Conservation (phyloP, 2,329 filamentous ascomycete genomes). For the Penicillium sp. region DNA sequence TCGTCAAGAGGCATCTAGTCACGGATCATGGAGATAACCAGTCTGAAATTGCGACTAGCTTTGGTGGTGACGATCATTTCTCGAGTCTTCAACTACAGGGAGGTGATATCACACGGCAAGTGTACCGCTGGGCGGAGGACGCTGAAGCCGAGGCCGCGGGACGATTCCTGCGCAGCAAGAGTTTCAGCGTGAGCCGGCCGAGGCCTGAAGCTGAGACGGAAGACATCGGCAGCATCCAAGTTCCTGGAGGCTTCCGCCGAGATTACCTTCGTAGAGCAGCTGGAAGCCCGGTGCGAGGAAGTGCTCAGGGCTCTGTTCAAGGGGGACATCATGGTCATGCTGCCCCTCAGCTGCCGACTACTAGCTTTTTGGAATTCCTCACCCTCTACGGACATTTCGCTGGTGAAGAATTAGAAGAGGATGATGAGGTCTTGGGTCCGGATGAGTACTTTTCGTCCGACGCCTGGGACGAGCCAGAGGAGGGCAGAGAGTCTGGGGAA, state of each 20-base stretch:
- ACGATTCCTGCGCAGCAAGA: constrained; percentile 76
- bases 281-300: constrained; percentile 60
- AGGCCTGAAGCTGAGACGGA: constrained; percentile 77
- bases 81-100: constrained; percentile 91
- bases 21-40: constrained; percentile 35
- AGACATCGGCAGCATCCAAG: constrained; percentile 86
- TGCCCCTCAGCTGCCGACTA: constrained; percentile 71
- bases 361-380: constrained; percentile 92
- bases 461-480: constrained; percentile 58
- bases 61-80: constrained; percentile 73
- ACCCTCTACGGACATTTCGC: constrained; percentile 97
- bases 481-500: constrained; percentile 78
- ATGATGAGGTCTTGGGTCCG: constrained; percentile 83
- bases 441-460: constrained; percentile 92
- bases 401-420: constrained; percentile 93
- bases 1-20: constrained; percentile 86
- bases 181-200: constrained; percentile 76
- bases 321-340: constrained; percentile 39
- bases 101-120: constrained; percentile 89
- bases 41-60: constrained; percentile 37
- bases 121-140: constrained; percentile 96
- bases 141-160: constrained; percentile 65
- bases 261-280: constrained; percentile 81
- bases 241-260: constrained; percentile 89
- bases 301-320: constrained; percentile 40